Conservation (phyloP, 1,139 yeast species). For the Pneumocystis wakefieldiae region DNA sequence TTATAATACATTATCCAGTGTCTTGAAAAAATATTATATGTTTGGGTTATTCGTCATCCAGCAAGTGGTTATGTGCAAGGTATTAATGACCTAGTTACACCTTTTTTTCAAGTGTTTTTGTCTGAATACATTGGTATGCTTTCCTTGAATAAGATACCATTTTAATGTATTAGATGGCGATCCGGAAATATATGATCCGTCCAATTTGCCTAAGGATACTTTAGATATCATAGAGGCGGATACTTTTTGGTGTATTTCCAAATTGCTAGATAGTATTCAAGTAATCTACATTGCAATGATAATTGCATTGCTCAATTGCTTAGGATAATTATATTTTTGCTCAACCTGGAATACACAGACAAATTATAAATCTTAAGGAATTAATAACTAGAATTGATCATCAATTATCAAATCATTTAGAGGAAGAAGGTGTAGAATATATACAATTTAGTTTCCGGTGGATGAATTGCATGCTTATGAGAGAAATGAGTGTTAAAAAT, state of each 20-base stretch:
- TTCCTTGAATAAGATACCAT: background rate
- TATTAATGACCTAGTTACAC: conserved; percentile 85
- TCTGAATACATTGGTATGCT: conserved; percentile 37
- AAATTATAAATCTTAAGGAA: conserved; percentile 65
- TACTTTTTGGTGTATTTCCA: conserved; percentile 89
- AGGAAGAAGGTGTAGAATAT: conserved; percentile 70
- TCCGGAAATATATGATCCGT: conserved; percentile 46
- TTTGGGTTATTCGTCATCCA: conserved; percentile 97
- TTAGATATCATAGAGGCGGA: conserved; percentile 71
- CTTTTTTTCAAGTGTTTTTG: conserved; percentile 79
- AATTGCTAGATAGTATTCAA: conserved; percentile 66
- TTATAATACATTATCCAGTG: conserved; percentile 20
- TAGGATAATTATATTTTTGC: conserved; percentile 95
- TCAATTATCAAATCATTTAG: conserved; percentile 57
- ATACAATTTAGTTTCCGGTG: conserved; percentile 91
- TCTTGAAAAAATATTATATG: conserved; percentile 62
- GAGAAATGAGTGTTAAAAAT: conserved; percentile 65
- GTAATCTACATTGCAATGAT: background rate
- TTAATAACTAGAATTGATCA: conserved; percentile 68
- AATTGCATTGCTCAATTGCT: background rate
- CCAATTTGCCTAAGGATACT: conserved; percentile 39
- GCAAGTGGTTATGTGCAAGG: conserved; percentile 99
- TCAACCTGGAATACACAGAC: conserved; percentile 91
- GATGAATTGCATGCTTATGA: conserved; percentile 96
- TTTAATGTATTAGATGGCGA: conserved; percentile 26